These are phyloP conservation scores for Pythium insidiosum DNA, from an alignment of 352 stramenopile species.

Conservation along the genomic window DNA sequence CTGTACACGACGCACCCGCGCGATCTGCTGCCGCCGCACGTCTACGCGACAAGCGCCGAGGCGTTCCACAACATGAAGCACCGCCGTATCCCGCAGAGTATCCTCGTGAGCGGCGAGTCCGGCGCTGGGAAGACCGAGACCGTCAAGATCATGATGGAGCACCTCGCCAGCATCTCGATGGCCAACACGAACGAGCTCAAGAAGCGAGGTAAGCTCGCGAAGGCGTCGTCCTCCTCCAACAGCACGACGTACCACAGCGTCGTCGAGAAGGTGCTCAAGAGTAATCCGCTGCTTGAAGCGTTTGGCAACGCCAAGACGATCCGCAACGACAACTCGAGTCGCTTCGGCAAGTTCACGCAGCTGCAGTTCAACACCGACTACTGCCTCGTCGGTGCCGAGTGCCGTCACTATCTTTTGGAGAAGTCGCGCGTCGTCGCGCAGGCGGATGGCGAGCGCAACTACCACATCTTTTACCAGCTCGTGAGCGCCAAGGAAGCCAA, in stretches of 20 bases:
- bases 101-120: slow-evolving; percentile 92
- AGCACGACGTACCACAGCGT: slow-evolving; percentile 30
- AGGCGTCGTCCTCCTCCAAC: slow-evolving; percentile 25
- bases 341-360: slow-evolving; percentile 94
- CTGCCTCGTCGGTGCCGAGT: slow-evolving; percentile 83
- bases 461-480: slow-evolving; percentile 98
- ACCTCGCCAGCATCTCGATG: slow-evolving; percentile 85
- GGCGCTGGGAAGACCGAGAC: slow-evolving; percentile 94
- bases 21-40: slow-evolving; percentile 77
- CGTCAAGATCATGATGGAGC: slow-evolving; percentile 96
- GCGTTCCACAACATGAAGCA: slow-evolving; percentile 81
- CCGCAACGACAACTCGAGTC: slow-evolving; percentile 93
- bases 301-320: slow-evolving; percentile 91
- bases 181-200: slow-evolving; percentile 50
- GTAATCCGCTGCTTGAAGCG: slow-evolving; percentile 85
- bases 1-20: slow-evolving; percentile 61
- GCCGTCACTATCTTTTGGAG: slow-evolving; percentile 94
- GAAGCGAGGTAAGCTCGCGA: slow-evolving; percentile 76
- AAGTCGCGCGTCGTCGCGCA: slow-evolving; percentile 94
- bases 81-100: slow-evolving; percentile 65
- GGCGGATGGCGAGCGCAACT: slow-evolving; percentile 91
- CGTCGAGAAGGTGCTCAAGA: slow-evolving; percentile 86
- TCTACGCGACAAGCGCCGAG: slow-evolving; percentile 85
- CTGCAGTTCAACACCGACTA: slow-evolving; percentile 88
- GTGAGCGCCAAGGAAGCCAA: slow-evolving; percentile 48